A percentile compares a stretch with the other conserved stretches of the same genome.
Conservation (phyloP, 202 grass and related monocot genomes). For the Carex arenaria region DNA sequence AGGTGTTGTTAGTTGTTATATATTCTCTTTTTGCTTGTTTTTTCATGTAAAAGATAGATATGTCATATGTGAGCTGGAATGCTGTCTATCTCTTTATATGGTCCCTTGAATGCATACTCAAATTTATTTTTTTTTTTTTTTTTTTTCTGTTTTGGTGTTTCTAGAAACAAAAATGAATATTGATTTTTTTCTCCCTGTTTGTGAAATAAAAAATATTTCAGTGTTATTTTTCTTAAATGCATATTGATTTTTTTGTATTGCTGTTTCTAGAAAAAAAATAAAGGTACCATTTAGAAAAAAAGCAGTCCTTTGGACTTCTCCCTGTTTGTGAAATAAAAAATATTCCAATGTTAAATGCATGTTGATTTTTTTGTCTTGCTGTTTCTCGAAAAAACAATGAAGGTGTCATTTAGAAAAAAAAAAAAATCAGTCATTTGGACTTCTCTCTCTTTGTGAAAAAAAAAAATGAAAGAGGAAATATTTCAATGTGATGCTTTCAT, state of each 20-base stretch:
- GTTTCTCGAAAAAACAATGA: too few species aligned
- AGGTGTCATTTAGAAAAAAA: too few species aligned
- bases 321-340: not conserved
- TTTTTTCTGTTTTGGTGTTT: not conserved
- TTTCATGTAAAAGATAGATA: not conserved
- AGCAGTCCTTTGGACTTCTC: not conserved
- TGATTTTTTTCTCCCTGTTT: too few species aligned
- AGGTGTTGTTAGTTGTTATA: not conserved
- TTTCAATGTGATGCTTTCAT: too few species aligned
- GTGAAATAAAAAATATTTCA: too few species aligned
- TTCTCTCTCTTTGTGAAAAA: too few species aligned
- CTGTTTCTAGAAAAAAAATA: not conserved
- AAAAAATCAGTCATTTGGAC: too few species aligned
- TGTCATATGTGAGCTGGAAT: slow-evolving; percentile 5
- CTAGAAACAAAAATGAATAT: not conserved
- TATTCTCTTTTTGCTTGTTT: not conserved
- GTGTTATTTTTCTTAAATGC: too few species aligned
- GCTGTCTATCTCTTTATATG: not conserved
- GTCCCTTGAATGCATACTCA: not conserved
- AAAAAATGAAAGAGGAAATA: too few species aligned
- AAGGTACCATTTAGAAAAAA: not conserved
- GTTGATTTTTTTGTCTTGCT: too few species aligned
- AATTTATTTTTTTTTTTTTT: too few species aligned
- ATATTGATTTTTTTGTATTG: not conserved
- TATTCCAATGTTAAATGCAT: not conserved